Evolutionary conservation across 73 alveolate species (phyloP), one percentile per base, ranked within the genome.

Genomic region (Blepharisma japonicum): DNA sequence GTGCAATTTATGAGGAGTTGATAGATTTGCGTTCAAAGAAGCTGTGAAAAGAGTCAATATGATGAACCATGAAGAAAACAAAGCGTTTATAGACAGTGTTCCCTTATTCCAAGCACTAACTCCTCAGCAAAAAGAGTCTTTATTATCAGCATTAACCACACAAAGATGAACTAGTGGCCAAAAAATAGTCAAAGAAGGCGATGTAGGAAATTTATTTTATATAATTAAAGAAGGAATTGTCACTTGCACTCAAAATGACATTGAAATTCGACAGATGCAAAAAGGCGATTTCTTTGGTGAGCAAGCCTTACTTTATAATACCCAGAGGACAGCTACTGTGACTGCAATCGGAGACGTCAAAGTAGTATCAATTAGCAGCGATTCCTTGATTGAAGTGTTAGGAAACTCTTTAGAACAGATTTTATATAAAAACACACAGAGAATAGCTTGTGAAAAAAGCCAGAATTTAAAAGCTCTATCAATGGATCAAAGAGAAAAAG

Each of bases 1-100:
- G 51, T 90, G 97, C 86, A 87, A 71, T 32, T 77, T 84, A 27
- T 94, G 97, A 95, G 96, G 86, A 18, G 83, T 94, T 7, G 98
- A 94, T 78, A 89, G 97, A 81, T 88, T 81, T 84, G 87, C 94
- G 6, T 94, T 94, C 84, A 91, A 90, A 81, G 82, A 84, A 56
- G 84, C 84, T 20, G 79, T 77, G 5, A 78, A 77, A 55, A 70
- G 53, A 55, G 55, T 77, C 79, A 77, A 49, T 77, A 51, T 55
- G 32, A 53, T 50, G 21, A 70, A 77, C 27, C 55, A 55, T 55
- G 84, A 77, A 56, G 77, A 77, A 21, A 77, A 77, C 66, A 46
- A 55, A 50, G 55, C 20, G 78, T 77, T 77, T 70, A 77, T 77
- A 70, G 84, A 77, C 38, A 70, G 45, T 0, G 84, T 77, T 38